Percentiles rank a stretch among this genome's conserved stretches.
Evolutionary conservation across 1,284 basidiomycete species (phyloP).

Genomic region (Sanghuangporus sanghuang): DNA sequence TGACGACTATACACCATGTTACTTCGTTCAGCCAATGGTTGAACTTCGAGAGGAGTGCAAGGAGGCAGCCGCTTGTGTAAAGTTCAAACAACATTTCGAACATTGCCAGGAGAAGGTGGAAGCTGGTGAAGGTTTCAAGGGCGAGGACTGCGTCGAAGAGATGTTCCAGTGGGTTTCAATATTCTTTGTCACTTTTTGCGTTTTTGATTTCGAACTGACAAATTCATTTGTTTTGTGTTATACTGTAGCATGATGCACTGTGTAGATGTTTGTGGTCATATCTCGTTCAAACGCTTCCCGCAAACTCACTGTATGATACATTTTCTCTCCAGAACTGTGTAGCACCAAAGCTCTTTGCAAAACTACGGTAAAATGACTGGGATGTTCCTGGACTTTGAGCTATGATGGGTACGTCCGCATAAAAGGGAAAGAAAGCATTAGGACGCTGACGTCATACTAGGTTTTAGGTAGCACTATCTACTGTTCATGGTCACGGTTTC

Average conservation of each 20-base stretch:
- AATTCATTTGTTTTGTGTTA: conserved; percentile 14
- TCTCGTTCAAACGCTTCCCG: not conserved
- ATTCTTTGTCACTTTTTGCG: not conserved
- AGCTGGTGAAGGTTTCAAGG: conserved; percentile 76
- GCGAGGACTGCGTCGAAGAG: conserved; percentile 91
- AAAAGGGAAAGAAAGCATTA: not conserved
- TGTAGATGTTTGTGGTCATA: conserved; percentile 59
- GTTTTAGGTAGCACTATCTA: not conserved
- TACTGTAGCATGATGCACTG: conserved; percentile 87
- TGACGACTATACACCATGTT: not conserved
- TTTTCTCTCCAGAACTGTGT: conserved; percentile 52
- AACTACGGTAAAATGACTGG: conserved; percentile 42
- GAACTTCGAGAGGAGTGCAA: conserved; percentile 73
- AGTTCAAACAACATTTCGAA: conserved; percentile 79
- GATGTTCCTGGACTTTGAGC: not conserved
- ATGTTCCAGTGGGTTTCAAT: conserved; percentile 65
- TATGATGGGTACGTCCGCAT: not conserved
- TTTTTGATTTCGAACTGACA: not conserved
- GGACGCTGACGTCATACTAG: not conserved
- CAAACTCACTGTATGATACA: not conserved
- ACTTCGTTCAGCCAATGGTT: conserved; percentile 49
- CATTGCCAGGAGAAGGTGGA: conserved; percentile 88
- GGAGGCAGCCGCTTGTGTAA: conserved; percentile 60
- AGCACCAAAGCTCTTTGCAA: conserved; percentile 76
- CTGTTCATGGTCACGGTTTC: not conserved